A percentile compares a stretch with the other conserved stretches of the same genome.
Evolutionary conservation across 176 grass and related monocot genomes (phyloP).

Genomic region (Urochloa ruziziensis): DNA sequence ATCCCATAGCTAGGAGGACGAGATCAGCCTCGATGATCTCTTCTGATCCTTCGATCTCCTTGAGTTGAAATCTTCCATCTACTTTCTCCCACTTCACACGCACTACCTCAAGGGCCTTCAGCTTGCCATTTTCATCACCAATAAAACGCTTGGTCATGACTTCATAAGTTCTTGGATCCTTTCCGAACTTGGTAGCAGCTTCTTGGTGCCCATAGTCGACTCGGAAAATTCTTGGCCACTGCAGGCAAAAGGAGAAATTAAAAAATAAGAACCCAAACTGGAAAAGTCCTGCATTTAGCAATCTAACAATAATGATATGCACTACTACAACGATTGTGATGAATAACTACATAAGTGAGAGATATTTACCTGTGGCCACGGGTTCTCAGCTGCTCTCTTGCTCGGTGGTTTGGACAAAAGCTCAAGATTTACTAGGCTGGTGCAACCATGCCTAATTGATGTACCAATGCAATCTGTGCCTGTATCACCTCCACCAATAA

Average conservation of each 20-base stretch:
- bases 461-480: constrained; percentile 98
- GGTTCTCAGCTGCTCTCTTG: constrained; percentile 74
- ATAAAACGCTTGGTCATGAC: constrained; percentile 85
- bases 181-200: constrained; percentile 81
- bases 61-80: constrained; percentile 62
- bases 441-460: constrained; percentile 96
- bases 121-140: constrained; percentile 71
- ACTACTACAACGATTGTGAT: background rate
- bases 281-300: constrained; percentile 10
- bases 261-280: constrained; percentile 20
- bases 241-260: constrained; percentile 28
- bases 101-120: constrained; percentile 84
- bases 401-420: constrained; percentile 75
- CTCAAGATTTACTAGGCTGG: constrained; percentile 72
- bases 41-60: constrained; percentile 75
- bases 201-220: constrained; percentile 97
- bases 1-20: constrained; percentile 96
- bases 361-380: constrained; percentile 86
- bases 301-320: background rate
- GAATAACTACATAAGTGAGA: background rate
- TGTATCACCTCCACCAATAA: constrained; percentile 96
- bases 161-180: constrained; percentile 88
- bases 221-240: constrained; percentile 93
- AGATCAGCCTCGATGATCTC: constrained; percentile 96
- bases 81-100: constrained; percentile 71